These are phyloP conservation scores for Solanum paucissectum DNA, from an alignment of 257 asterid genomes.

Conservation along the genomic window DNA sequence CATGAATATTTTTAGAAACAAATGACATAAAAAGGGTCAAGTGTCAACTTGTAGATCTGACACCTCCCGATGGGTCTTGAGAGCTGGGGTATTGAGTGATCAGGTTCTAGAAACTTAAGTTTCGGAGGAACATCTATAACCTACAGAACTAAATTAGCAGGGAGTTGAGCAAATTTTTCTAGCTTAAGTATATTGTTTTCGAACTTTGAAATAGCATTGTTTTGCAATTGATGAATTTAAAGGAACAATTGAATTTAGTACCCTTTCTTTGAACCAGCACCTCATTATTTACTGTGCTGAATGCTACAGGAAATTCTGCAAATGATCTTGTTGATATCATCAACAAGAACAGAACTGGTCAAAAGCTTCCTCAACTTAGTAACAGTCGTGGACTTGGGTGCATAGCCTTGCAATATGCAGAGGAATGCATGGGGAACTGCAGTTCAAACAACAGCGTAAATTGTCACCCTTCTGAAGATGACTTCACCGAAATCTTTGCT, in stretches of 20 bases:
- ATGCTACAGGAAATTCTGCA: conserved; percentile 54
- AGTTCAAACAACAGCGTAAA: conserved; percentile 34
- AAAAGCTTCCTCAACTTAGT: conserved; percentile 43
- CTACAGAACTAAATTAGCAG: background rate
- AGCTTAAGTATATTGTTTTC: background rate
- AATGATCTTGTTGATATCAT: conserved; percentile 52
- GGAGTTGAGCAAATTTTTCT: background rate
- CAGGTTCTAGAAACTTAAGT: background rate
- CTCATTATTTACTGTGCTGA: background rate
- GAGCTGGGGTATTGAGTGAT: background rate
- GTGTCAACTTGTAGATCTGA: background rate
- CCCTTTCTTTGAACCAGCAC: background rate
- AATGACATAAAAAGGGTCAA: background rate
- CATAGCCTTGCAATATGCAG: conserved; percentile 61
- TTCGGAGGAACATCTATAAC: background rate
- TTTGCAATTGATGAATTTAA: background rate
- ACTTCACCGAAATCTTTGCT: conserved; percentile 69
- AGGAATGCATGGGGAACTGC: conserved; percentile 52
- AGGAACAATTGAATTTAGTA: background rate
- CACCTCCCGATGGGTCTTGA: background rate
- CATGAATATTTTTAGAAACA: background rate
- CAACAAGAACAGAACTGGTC: conserved; percentile 60
- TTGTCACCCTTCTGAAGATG: conserved; percentile 52
- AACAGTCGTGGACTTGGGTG: conserved; percentile 61
- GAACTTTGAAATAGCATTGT: background rate